Percentiles rank a stretch among this genome's conserved stretches.
Evolutionary conservation across 2,329 filamentous ascomycete genomes (phyloP).

Genomic region (Colletotrichum horii): DNA sequence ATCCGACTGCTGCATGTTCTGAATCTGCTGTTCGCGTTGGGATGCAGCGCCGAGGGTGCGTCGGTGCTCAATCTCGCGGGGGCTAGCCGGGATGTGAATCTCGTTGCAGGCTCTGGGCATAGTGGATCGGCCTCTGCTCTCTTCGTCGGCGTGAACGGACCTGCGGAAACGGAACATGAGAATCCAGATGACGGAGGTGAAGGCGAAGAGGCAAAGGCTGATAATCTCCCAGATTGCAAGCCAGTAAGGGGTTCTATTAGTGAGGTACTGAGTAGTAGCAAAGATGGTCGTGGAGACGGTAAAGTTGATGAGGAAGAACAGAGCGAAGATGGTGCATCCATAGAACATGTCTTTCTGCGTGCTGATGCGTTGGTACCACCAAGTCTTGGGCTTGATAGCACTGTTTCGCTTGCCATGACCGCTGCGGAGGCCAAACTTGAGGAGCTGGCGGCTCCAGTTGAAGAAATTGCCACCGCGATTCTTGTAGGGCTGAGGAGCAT

Average conservation of each 20-base stretch:
- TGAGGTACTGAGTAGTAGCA: neutral
- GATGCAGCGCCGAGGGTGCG: neutral
- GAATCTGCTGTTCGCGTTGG: neutral
- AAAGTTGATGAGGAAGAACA: conserved; percentile 1
- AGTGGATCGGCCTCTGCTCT: neutral
- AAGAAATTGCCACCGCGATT: neutral
- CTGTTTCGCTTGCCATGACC: neutral
- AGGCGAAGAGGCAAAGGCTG: neutral
- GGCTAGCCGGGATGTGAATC: neutral
- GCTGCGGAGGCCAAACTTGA: neutral
- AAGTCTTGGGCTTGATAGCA: neutral
- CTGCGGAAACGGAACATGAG: conserved; percentile 7
- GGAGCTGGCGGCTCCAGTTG: neutral
- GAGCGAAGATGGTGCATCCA: neutral
- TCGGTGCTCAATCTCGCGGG: neutral
- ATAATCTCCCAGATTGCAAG: neutral
- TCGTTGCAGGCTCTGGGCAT: neutral
- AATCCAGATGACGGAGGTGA: neutral
- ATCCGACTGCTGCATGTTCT: neutral
- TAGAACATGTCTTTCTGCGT: neutral
- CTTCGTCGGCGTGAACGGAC: neutral
- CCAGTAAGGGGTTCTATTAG: neutral
- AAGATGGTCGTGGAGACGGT: neutral
- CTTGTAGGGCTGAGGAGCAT: neutral
- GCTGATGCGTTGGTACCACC: conserved; percentile 10